These are phyloP conservation scores for Eucalyptus pauciflora DNA, from an alignment of 345 rosid genomes.

Conservation along the genomic window DNA sequence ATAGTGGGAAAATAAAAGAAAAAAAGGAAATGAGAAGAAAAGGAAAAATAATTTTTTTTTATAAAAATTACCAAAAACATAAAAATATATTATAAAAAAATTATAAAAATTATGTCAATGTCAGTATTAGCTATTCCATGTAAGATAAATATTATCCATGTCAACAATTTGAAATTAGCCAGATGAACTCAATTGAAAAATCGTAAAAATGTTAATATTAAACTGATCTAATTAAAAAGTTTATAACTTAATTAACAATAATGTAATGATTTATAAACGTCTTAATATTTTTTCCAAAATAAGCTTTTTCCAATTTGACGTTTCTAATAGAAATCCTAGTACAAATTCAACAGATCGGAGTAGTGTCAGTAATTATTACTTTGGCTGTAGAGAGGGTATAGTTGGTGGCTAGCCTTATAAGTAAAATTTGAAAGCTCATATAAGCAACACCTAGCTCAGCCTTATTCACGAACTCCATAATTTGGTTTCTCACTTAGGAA, in stretches of 20 bases:
- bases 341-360: not conserved
- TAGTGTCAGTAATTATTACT: not conserved
- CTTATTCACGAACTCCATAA: not conserved
- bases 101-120: no score
- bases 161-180: no score
- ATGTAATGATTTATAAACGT: no score
- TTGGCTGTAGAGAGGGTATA: not conserved
- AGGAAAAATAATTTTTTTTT: no score
- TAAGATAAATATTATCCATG: no score
- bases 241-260: rapidly evolving
- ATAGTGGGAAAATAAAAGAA: no score
- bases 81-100: rapidly evolving
- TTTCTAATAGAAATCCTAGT: not conserved
- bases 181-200: rapidly evolving
- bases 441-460: not conserved
- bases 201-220: no score
- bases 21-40: no score
- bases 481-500: not conserved
- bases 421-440: not conserved
- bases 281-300: not conserved
- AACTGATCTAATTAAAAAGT: rapidly evolving
- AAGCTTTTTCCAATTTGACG: not conserved
- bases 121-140: rapidly evolving
- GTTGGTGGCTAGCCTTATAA: not conserved
- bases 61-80: no score